Evolutionary conservation across 768 basidiomycete species (phyloP).

Genomic region (Neoboletus brunneissimus): DNA sequence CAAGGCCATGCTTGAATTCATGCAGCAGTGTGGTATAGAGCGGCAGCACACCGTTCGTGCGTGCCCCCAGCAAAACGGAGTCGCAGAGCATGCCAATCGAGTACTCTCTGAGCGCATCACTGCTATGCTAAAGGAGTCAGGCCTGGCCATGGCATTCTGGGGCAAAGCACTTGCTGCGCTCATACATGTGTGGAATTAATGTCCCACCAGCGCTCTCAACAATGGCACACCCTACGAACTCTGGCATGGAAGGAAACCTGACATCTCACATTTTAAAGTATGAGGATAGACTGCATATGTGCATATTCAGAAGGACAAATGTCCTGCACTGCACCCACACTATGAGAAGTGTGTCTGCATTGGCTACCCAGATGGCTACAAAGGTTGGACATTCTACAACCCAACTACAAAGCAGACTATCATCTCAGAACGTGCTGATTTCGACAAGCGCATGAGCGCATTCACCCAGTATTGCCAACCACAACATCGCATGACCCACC

Average conservation of each 20-base stretch:
- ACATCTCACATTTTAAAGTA: not conserved
- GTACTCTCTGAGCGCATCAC: slow-evolving; percentile 1
- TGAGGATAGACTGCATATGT: not conserved
- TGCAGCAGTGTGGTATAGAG: slow-evolving; percentile 6
- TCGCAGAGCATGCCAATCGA: not conserved
- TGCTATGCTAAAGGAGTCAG: slow-evolving; percentile 21
- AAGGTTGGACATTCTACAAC: not conserved
- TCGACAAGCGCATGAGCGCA: no score
- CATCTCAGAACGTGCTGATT: no score
- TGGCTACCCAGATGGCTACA: not conserved
- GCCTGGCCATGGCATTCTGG: no score
- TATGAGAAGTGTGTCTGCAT: not conserved
- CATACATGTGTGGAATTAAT: no score
- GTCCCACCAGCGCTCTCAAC: no score
- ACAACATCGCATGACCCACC: no score
- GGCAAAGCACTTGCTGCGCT: no score
- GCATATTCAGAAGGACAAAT: not conserved
- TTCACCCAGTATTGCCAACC: no score
- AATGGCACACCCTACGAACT: slow-evolving; percentile 12
- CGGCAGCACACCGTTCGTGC: slow-evolving; percentile 1
- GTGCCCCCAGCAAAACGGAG: slow-evolving; percentile 1
- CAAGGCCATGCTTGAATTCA: slow-evolving; percentile 22
- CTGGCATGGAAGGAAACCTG: not conserved
- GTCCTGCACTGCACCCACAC: not conserved
- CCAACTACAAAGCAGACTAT: no score